Evolutionary conservation across 2,329 filamentous ascomycete genomes (phyloP), one percentile per base, ranked within the genome.

Genomic region (Gyromitra esculenta): DNA sequence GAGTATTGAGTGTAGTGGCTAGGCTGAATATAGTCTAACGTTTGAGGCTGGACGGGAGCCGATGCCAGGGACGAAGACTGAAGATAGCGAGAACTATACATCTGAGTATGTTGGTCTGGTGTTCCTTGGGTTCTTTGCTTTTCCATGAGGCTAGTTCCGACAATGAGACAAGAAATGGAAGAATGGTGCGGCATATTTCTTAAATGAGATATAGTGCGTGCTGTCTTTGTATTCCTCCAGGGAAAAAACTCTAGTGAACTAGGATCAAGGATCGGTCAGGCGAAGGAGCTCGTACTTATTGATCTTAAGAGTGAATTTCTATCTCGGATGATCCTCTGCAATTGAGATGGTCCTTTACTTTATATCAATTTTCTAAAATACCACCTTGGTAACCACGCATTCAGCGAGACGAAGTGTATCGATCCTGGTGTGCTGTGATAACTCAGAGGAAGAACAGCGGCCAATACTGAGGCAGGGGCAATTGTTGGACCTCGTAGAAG

Each of bases 301-400:
- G n/a, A 18, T 56, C 18, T 56, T 54, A 11, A 2, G 13, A 39
- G 13, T 2, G 50, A 6, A 15, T 5, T 15, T 18, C 43, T 52
- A 8, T 48, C 8, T 2, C 43, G 8, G 41, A 63, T 15, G 21
- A 15, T 39, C 5, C 6, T n/a, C 15, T 37, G 50, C 4, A 13
- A 18, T 37, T 57, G 54, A 31, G 31, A 37, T 37, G 13, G 25
- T 37, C 25, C 6, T 15, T 37, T 54, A 31, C 18, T 13, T 25
- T 57, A 57, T 57, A 57, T 57, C 8, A 37, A 57, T n/a, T 57
- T n/a, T 45, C 9, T 18, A n/a, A 5, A 57, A 25, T 37, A 37
- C 54, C 9, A 37, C 1, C 7, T 35, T 35, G 25, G 8, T 57
- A 31, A 35, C 9, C 18, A 52, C 13, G 37, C 54, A 6, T 37